Conservation (phyloP, 2,329 filamentous ascomycete genomes). For the Fusarium compactum region DNA sequence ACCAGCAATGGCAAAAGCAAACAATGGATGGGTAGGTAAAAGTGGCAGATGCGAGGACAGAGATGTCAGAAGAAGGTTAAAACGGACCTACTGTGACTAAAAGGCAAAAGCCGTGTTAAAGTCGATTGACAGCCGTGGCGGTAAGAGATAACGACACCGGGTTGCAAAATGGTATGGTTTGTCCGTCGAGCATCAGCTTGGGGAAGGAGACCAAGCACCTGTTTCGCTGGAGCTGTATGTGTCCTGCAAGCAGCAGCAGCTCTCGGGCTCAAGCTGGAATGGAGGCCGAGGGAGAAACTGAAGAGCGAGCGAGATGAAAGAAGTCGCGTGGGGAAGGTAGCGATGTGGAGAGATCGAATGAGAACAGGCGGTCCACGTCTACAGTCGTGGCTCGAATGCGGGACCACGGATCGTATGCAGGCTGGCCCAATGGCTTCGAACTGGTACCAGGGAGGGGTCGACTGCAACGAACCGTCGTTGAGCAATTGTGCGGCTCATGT, state of each 20-base stretch:
- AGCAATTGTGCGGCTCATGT: constrained; percentile 47
- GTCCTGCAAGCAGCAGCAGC: constrained; percentile 51
- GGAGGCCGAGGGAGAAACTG: constrained; percentile 50
- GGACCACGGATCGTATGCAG: constrained; percentile 54
- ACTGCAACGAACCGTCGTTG: constrained; percentile 47
- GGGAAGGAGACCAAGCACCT: constrained; percentile 45
- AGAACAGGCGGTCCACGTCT: constrained; percentile 50
- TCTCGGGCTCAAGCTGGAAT: constrained; percentile 48
- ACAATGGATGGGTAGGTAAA: constrained; percentile 36
- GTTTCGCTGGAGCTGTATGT: constrained; percentile 51
- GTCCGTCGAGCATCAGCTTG: constrained; percentile 40
- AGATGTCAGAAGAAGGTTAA: constrained; percentile 38
- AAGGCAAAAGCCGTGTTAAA: constrained; percentile 37
- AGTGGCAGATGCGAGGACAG: constrained; percentile 33
- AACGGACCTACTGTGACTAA: constrained; percentile 49
- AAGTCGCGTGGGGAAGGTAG: constrained; percentile 53
- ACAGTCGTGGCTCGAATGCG: constrained; percentile 58
- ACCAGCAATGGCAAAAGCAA: constrained; percentile 35
- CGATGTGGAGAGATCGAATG: constrained; percentile 53
- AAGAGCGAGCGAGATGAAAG: constrained; percentile 50
- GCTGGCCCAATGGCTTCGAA: constrained; percentile 52
- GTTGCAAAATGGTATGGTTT: constrained; percentile 48
- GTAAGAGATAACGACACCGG: constrained; percentile 48
- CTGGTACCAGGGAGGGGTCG: constrained; percentile 48
- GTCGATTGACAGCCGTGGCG: constrained; percentile 44